A percentile compares a stretch with the other conserved stretches of the same genome.
phyloP scores from a whole-genome alignment of 345 rosid species.

The Eucalyptus pumila region DNA sequence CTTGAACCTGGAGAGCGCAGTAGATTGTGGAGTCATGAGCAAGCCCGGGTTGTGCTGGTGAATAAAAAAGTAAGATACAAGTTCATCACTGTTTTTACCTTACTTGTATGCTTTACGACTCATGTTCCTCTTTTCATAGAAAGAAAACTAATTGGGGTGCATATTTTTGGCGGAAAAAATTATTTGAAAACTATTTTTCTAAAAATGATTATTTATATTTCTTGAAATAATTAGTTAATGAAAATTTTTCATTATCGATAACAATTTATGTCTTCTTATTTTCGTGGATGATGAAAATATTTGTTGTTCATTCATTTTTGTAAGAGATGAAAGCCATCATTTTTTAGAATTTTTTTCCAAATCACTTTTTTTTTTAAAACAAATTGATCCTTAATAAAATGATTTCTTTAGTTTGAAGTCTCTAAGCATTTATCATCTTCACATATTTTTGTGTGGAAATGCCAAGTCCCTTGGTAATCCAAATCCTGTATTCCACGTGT shows the following conservation, averaged over 20 bases:
- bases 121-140: not conserved
- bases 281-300: not conserved
- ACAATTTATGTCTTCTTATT: not conserved
- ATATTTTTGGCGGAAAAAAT: accelerated
- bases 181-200: not conserved
- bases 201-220: not conserved
- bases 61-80: not conserved
- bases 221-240: not conserved
- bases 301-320: not conserved
- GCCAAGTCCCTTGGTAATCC: not conserved
- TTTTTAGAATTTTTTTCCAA: not conserved
- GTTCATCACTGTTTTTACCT: not conserved
- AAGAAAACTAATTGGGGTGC: not conserved
- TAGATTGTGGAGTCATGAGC: not conserved
- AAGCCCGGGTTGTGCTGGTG: not conserved
- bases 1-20: not conserved
- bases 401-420: not conserved
- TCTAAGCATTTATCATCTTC: not conserved
- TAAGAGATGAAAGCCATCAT: not conserved
- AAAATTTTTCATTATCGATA: not conserved
- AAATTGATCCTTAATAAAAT: not conserved
- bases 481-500: not conserved
- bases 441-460: not conserved
- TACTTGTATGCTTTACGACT: not conserved
- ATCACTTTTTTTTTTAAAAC: not conserved